Base-by-base conservation (phyloP, 352 stramenopile species). In the Pythium phragmiticola region DNA sequence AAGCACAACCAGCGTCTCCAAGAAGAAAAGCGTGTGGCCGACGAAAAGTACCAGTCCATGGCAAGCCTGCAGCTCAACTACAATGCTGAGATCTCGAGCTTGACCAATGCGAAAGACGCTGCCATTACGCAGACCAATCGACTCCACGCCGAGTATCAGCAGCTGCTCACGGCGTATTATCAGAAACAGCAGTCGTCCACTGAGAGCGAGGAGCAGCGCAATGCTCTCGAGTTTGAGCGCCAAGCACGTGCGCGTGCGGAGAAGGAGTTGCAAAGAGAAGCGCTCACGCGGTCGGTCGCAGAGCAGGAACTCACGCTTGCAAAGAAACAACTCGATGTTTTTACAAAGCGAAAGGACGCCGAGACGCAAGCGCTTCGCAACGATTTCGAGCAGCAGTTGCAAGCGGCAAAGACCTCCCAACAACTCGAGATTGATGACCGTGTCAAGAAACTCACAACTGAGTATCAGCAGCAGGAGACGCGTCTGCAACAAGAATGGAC, bases 251-350 rank as follows among this genome's bases (percentile, higher is more conserved):
- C 70, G 19, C 76, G 84, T 16, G 53, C 73, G 4, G 84, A 93
- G 51, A 84, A 84, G 36, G 77, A 88, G 19, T 64, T 93, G 13
- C 66, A 74, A 17, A 85, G 84, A 28, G 82, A 90, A 53, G 80
- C 72, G 3, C 77, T 88, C 46, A 77, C 75, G 19, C 72, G 75
- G 5, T 75, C 72, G n/a, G 61, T 92, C 7, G 70, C 76, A 0
- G 80, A 90, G 52, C 84, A 92, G 58, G 84, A 92, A 57, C 54
- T 92, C n/a, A 69, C 65, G 11, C 67, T 92, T 0, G 74, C 75
- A n/a, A 89, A 90, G 68, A 88, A 90, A 60, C 80, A 92, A 39
- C 70, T 84, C 17, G 81, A 85, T 6, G 78, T 90, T 45, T 66
- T 78, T 43, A 62, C 80, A 37, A 82, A 88, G 57, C 74, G 90